phyloP scores from a whole-genome alignment of 2,329 filamentous ascomycete genomes.

The Aspergillus arachidicola region DNA sequence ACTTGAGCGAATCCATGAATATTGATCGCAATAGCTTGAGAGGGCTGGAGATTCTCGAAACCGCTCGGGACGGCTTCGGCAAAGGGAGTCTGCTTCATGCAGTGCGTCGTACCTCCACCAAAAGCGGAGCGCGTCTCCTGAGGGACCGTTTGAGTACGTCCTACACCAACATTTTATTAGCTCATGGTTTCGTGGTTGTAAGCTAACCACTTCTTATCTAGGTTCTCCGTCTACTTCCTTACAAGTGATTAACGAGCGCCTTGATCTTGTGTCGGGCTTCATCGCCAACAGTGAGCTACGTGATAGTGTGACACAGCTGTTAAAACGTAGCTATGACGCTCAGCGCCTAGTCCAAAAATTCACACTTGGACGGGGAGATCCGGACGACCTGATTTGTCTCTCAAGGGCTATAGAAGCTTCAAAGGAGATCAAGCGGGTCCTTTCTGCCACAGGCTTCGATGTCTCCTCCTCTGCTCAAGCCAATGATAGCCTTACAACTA shows the following conservation, averaged over 20 bases:
- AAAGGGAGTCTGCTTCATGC: slow-evolving; percentile 87
- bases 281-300: slow-evolving; percentile 67
- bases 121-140: slow-evolving; percentile 82
- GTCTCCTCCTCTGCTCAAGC: slow-evolving; percentile 25
- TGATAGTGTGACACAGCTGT: slow-evolving; percentile 67
- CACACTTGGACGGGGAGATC: slow-evolving; percentile 84
- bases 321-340: slow-evolving; percentile 79
- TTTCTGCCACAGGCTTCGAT: slow-evolving; percentile 28
- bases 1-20: slow-evolving; percentile 75
- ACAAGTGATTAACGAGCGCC: slow-evolving; percentile 72
- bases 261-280: slow-evolving; percentile 80
- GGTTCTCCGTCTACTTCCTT: slow-evolving; percentile 86
- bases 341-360: slow-evolving; percentile 93
- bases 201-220: slow-evolving; percentile 24
- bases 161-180: not conserved
- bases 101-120: slow-evolving; percentile 86
- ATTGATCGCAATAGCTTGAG: slow-evolving; percentile 92
- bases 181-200: slow-evolving; percentile 15
- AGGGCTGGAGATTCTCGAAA: slow-evolving; percentile 85
- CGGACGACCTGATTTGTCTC: slow-evolving; percentile 84
- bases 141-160: slow-evolving; percentile 75
- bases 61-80: slow-evolving; percentile 75
- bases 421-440: slow-evolving; percentile 58
- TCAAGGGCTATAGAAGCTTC: slow-evolving; percentile 79
- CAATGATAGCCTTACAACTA: slow-evolving; percentile 27